Conservation (phyloP, 192 early-diverging fungal genomes). For the Coemansia nantahalensis region DNA sequence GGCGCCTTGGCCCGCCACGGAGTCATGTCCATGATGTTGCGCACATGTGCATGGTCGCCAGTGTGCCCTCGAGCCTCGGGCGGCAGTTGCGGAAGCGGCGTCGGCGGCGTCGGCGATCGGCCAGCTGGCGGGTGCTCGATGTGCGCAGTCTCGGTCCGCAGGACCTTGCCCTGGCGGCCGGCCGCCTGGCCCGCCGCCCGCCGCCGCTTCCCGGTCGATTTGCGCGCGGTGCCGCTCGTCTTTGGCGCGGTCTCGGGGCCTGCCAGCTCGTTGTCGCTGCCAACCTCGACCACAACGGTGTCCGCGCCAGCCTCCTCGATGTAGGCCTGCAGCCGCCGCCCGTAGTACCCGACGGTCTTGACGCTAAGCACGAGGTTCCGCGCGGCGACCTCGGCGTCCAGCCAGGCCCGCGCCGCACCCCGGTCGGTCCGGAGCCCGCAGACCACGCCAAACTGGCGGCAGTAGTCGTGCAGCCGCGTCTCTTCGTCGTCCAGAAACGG, state of each 20-base stretch:
- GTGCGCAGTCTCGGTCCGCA: conserved; percentile 2
- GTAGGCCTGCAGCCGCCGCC: conserved; percentile 1
- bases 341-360: conserved; percentile 4
- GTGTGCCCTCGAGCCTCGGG: no score
- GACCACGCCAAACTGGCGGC: conserved; percentile 18
- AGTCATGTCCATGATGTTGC: conserved; percentile 12
- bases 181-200: neutral
- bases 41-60: no score
- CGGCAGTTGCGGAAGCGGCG: no score
- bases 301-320: neutral
- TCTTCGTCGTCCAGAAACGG: neutral
- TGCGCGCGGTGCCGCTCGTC: conserved; percentile 1
- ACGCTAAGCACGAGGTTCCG: neutral
- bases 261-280: no score
- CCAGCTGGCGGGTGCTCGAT: neutral
- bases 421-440: conserved; percentile 7
- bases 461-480: conserved; percentile 9
- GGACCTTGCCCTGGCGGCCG: conserved; percentile 4
- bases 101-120: no score
- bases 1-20: conserved; percentile 18
- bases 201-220: conserved; percentile 5
- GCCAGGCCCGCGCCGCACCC: conserved; percentile 14
- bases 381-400: conserved; percentile 6
- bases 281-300: conserved; percentile 4
- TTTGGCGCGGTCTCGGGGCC: no score